Evolutionary conservation across 257 asterid genomes (phyloP), one percentile per base, ranked within the genome.

Genomic region (Eustoma russellianum): DNA sequence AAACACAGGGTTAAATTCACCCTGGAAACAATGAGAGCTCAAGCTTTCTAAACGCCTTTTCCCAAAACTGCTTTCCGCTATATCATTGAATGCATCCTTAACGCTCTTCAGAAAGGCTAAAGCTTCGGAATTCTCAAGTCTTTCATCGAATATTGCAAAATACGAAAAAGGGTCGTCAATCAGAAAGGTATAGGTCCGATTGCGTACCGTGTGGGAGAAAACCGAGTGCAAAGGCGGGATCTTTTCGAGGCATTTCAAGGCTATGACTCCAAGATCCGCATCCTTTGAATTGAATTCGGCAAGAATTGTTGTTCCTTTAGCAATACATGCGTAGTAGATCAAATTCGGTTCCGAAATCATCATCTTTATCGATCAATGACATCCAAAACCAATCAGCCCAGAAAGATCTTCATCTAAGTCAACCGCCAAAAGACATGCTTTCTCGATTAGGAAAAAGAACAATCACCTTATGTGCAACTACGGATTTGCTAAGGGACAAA

Each of bases 251-350:
- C 97, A 88, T 66, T 69, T 77, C 51, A 70, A 69, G 7, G 97
- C 95, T 50, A 76, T 54, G n/a, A 70, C 62, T 51, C 92, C 82
- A 66, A 88, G 87, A 38, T 65, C 86, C 49, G 84, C 92, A 65
- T 83, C 87, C 38, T 67, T 70, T 43, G 95, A 74, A 71, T 83
- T 88, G 87, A 83, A 83, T 55, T 88, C 95, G 9, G 97, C 89
- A 33, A 88, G 59, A 11, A 83, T 56, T 61, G 74, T 77, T 46
- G 82, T 51, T 48, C 77, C 89, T 17, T 59, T 70, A 1, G 94
- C 97, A 50, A 88, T 73, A 67, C 95, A 88, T 64, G 82, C 83
- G 59, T 80, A 88, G 33, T 72, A 67, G 48, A 88, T 73, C 46
- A 77, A 66, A 65, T 63, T 69, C 49, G 83, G 85, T 72, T 80